These are phyloP conservation scores for Cymodocea nodosa DNA, from an alignment of 116 monocot genomes.

Conservation along the genomic window DNA sequence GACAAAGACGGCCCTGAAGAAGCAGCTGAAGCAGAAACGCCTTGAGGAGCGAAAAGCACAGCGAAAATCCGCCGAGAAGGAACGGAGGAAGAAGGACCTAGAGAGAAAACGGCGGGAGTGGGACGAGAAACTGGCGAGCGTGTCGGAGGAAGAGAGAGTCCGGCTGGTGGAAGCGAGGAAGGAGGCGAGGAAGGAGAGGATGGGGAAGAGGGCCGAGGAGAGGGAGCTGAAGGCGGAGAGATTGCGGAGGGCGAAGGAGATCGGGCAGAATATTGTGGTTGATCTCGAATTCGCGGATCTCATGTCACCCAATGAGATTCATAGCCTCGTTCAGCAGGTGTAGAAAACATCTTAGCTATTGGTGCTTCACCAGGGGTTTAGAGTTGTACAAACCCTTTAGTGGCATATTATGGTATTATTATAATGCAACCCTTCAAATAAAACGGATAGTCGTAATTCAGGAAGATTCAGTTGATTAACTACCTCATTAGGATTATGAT, in stretches of 20 bases:
- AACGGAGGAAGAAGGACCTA: conserved; percentile 38
- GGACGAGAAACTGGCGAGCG: conserved; percentile 56
- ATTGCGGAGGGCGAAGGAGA: conserved; percentile 30
- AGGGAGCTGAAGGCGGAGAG: conserved; percentile 33
- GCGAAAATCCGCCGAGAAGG: conserved; percentile 69
- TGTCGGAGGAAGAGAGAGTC: conserved; percentile 55
- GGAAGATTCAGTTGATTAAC: too few relatives aligned
- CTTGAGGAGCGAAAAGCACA: conserved; percentile 46
- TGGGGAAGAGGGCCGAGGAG: conserved; percentile 50
- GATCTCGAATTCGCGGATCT: conserved; percentile 72
- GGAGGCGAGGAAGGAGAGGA: conserved; percentile 51
- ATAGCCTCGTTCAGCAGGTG: conserved; percentile 88
- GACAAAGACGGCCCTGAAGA: conserved; percentile 80
- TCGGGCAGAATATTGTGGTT: conserved; percentile 62
- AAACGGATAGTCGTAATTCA: too few relatives aligned
- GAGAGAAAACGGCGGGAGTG: conserved; percentile 68
- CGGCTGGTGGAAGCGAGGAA: conserved; percentile 36
- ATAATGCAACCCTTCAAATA: too few relatives aligned
- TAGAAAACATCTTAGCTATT: not conserved
- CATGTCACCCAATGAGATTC: conserved; percentile 71
- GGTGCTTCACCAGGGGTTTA: not conserved
- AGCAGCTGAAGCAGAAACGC: conserved; percentile 55
- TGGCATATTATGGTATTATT: too few relatives aligned
- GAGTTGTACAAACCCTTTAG: not conserved
- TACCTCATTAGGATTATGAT: too few relatives aligned